These are phyloP conservation scores for Boletus eberwhitei DNA, from an alignment of 768 basidiomycete species.

Conservation along the genomic window DNA sequence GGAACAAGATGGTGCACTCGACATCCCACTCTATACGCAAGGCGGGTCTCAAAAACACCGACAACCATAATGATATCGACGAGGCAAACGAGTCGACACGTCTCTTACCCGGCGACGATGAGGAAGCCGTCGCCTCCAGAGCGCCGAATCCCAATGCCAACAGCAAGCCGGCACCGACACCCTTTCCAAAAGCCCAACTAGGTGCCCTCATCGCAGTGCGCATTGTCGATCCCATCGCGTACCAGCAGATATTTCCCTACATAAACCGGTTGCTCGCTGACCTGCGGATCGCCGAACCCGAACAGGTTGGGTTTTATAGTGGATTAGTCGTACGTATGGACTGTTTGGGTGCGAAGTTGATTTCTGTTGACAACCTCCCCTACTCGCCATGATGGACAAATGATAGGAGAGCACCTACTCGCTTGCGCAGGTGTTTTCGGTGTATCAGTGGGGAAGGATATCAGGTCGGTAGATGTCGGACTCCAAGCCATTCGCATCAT, in stretches of 20 bases:
- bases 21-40: not conserved
- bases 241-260: slow-evolving; percentile 62
- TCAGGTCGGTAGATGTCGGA: too few relatives aligned
- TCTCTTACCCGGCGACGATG: slow-evolving; percentile 11
- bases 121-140: not conserved
- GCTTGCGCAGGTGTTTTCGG: slow-evolving; percentile 54
- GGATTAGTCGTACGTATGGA: slow-evolving; percentile 48
- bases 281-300: slow-evolving; percentile 50
- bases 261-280: slow-evolving; percentile 61
- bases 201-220: slow-evolving; percentile 40
- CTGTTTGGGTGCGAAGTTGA: slow-evolving; percentile 6
- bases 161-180: slow-evolving; percentile 4
- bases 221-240: slow-evolving; percentile 57
- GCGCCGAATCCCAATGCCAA: too few relatives aligned
- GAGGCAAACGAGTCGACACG: slow-evolving; percentile 11
- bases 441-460: slow-evolving; percentile 55
- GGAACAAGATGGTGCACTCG: not conserved
- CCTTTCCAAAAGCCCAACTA: slow-evolving; percentile 46
- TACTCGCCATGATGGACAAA: not conserved
- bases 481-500: too few relatives aligned
- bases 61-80: not conserved
- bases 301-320: slow-evolving; percentile 62
- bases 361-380: not conserved
- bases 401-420: slow-evolving; percentile 61
- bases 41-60: not conserved